Evolutionary conservation across 2,329 filamentous ascomycete species (phyloP).

Genomic region (Neobulgaria alba): DNA sequence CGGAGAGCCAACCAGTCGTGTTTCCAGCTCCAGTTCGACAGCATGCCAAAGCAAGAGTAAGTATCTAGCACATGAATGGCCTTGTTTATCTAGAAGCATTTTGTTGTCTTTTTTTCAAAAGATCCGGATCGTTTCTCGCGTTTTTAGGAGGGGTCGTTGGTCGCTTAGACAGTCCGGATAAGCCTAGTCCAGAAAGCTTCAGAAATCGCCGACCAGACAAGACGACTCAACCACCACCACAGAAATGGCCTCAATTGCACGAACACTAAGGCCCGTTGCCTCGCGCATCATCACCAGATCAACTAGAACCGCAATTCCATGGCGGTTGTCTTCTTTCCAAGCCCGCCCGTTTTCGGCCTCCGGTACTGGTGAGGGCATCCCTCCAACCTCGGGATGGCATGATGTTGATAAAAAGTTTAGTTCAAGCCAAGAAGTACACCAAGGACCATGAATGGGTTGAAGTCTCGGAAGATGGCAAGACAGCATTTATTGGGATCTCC

Average conservation of each 20-base stretch:
- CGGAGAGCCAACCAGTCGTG: constrained; percentile 3
- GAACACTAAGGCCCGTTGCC: constrained; percentile 33
- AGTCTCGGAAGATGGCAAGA: constrained; percentile 71
- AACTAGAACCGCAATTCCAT: constrained; percentile 16
- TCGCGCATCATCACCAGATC: constrained; percentile 17
- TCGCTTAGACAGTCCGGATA: not conserved
- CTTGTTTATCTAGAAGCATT: constrained; percentile 8
- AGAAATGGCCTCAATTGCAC: constrained; percentile 53
- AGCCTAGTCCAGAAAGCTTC: not conserved
- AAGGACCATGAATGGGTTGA: constrained; percentile 99
- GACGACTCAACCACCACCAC: constrained; percentile 14
- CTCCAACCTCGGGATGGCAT: not conserved
- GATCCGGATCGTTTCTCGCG: constrained; percentile 7
- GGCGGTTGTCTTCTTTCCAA: constrained; percentile 25
- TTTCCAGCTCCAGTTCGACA: constrained; percentile 2
- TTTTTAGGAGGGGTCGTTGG: constrained; percentile 13
- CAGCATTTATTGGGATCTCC: constrained; percentile 77
- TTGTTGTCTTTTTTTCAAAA: constrained; percentile 15
- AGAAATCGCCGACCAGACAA: not conserved
- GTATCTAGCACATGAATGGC: constrained; percentile 8
- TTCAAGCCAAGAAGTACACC: constrained; percentile 68
- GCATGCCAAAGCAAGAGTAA: constrained; percentile 3
- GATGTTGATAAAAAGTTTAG: constrained; percentile 16
- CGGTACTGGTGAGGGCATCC: constrained; percentile 31
- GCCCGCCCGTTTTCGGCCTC: constrained; percentile 40